Evolutionary conservation across 305 asterid species (phyloP).

Genomic region (Lippia alba): DNA sequence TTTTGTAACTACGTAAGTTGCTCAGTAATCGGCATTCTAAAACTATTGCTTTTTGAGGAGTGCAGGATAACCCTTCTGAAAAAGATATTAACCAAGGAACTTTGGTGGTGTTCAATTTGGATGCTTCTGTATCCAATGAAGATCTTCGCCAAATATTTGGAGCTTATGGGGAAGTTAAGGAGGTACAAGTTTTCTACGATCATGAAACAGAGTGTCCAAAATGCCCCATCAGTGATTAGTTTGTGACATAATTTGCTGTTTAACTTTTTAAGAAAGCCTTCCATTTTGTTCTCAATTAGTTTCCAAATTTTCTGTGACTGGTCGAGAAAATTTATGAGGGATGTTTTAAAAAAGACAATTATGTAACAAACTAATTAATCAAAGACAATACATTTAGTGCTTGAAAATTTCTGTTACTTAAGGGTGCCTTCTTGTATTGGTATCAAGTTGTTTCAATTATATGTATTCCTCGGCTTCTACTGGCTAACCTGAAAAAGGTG

Average conservation of each 20-base stretch:
- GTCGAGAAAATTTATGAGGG: no score
- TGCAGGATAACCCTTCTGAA: slow-evolving; percentile 97
- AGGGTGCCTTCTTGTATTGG: neutral
- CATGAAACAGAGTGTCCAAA: no score
- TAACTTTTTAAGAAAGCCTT: no score
- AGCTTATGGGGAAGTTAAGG: slow-evolving; percentile 92
- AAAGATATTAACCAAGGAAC: slow-evolving; percentile 98
- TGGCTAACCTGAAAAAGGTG: slow-evolving; percentile 22
- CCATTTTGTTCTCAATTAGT: no score
- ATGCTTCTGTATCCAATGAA: slow-evolving; percentile 53
- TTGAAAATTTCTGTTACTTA: no score
- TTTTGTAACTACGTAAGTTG: neutral
- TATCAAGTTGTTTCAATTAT: slow-evolving; percentile 21
- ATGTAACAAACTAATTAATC: no score
- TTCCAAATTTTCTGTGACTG: no score
- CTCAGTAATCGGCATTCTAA: neutral
- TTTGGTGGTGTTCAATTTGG: slow-evolving; percentile 93
- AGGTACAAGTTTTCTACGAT: slow-evolving; percentile 46
- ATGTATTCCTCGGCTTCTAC: slow-evolving; percentile 17
- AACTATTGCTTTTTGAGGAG: slow-evolving; percentile 21
- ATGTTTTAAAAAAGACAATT: no score
- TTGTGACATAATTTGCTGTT: no score
- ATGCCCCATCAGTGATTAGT: no score
- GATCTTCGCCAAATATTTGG: slow-evolving; percentile 77
- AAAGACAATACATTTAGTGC: no score